phyloP scores from a whole-genome alignment of 441 rosid species.

The Adansonia grandidieri region DNA sequence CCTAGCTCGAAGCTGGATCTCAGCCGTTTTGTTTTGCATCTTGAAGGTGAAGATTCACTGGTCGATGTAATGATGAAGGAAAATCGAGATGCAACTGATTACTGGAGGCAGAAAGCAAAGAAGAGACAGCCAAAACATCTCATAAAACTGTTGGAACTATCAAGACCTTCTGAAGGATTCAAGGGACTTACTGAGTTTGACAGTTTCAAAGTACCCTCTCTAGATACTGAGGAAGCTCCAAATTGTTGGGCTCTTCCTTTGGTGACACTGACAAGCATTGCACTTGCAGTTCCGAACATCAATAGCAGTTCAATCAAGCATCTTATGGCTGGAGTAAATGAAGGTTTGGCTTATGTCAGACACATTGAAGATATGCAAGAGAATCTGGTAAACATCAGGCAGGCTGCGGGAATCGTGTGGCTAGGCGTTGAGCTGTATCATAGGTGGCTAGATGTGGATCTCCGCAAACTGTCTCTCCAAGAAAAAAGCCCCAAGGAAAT shows the following conservation, averaged over 20 bases:
- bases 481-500: conserved; percentile 46
- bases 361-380: conserved; percentile 49
- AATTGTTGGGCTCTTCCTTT: conserved; percentile 80
- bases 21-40: conserved; percentile 67
- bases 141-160: conserved; percentile 56
- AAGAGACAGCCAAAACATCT: conserved; percentile 66
- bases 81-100: conserved; percentile 61
- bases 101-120: conserved; percentile 58
- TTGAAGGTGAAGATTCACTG: conserved; percentile 80
- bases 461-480: conserved; percentile 48
- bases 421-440: conserved; percentile 68
- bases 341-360: conserved; percentile 64
- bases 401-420: conserved; percentile 68
- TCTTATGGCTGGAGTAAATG: conserved; percentile 55
- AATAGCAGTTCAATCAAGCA: conserved; percentile 34
- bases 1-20: conserved; percentile 51
- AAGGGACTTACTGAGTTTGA: conserved; percentile 69
- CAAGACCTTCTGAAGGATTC: conserved; percentile 51
- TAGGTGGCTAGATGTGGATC: conserved; percentile 73
- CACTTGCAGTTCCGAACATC: conserved; percentile 58
- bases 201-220: conserved; percentile 47
- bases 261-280: conserved; percentile 76
- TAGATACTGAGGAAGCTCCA: conserved; percentile 61
- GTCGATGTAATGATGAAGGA: conserved; percentile 59
- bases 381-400: conserved; percentile 44